Conservation (phyloP, 139 green algal genomes). For the Coccomyxa sp. region DNA sequence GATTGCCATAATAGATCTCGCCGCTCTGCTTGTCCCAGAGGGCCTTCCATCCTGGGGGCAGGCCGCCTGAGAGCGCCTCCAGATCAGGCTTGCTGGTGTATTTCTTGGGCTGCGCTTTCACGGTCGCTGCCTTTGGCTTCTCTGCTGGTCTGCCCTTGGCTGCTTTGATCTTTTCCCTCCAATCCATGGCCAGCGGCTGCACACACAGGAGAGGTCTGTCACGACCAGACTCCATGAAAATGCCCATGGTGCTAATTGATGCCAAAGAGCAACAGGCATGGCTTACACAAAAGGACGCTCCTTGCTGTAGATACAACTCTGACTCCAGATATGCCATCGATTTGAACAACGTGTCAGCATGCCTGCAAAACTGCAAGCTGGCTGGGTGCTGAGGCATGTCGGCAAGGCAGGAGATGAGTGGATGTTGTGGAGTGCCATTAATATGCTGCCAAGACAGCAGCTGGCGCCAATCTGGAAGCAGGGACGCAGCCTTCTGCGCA, state of each 20-base stretch:
- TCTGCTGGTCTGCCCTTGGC: constrained; percentile 6
- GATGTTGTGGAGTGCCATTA: background rate
- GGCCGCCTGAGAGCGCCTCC: constrained; percentile 43
- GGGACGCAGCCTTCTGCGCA: no score
- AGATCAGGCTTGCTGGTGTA: constrained; percentile 39
- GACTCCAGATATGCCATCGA: background rate
- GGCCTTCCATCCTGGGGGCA: constrained; percentile 55
- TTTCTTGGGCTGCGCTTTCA: background rate
- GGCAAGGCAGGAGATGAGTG: no score
- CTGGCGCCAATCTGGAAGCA: background rate
- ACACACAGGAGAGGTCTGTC: background rate
- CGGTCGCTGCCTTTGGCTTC: constrained; percentile 8
- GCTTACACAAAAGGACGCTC: background rate
- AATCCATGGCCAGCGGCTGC: constrained; percentile 45
- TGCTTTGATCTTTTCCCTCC: constrained; percentile 32
- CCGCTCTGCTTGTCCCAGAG: constrained; percentile 53
- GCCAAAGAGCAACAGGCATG: background rate
- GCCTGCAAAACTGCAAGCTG: no score
- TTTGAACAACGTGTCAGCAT: background rate
- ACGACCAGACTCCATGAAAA: background rate
- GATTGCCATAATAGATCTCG: constrained; percentile 70
- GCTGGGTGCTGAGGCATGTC: no score
- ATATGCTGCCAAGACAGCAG: background rate
- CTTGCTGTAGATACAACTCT: background rate
- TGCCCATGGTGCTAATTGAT: background rate